A percentile compares a stretch with the other conserved stretches of the same genome.
Conservation (phyloP, 768 basidiomycete genomes). For the Naganishia onofrii region DNA sequence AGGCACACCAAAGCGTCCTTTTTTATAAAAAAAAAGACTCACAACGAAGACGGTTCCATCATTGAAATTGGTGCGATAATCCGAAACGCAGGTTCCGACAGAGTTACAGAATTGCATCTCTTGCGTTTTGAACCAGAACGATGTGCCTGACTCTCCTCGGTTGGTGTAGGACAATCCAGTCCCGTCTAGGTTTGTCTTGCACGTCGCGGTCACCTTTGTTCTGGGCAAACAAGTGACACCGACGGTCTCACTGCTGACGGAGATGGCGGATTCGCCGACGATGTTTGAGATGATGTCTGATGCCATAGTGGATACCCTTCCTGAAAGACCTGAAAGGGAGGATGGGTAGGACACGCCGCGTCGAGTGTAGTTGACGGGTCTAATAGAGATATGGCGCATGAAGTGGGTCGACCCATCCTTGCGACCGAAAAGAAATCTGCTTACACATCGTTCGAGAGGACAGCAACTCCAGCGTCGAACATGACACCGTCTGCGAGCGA, state of each 20-base stretch:
- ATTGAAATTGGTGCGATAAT: constrained; percentile 10
- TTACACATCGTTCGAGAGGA: constrained; percentile 14
- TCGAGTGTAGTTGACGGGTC: constrained; percentile 2
- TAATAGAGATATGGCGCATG: not conserved
- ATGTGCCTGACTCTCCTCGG: not conserved
- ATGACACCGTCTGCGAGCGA: constrained; percentile 7
- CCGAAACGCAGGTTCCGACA: not conserved
- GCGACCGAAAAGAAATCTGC: not conserved
- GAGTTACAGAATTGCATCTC: constrained; percentile 15
- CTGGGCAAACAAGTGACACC: constrained; percentile 5
- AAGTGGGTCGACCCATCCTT: too few relatives aligned
- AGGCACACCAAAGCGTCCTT: too few relatives aligned
- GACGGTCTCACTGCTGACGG: not conserved
- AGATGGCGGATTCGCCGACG: not conserved
- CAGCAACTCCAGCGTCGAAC: constrained; percentile 20
- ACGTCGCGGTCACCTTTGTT: not conserved
- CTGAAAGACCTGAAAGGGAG: not conserved
- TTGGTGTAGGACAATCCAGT: not conserved
- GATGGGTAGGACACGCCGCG: constrained; percentile 11
- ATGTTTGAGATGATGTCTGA: constrained; percentile 11
- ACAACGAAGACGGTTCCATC: constrained; percentile 10
- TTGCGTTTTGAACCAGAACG: constrained; percentile 8
- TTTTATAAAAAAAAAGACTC: not conserved
- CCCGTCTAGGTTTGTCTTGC: constrained; percentile 12
- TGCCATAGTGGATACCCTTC: constrained; percentile 12